Conservation (phyloP, 116 monocot genomes). For the Iris pallida region DNA sequence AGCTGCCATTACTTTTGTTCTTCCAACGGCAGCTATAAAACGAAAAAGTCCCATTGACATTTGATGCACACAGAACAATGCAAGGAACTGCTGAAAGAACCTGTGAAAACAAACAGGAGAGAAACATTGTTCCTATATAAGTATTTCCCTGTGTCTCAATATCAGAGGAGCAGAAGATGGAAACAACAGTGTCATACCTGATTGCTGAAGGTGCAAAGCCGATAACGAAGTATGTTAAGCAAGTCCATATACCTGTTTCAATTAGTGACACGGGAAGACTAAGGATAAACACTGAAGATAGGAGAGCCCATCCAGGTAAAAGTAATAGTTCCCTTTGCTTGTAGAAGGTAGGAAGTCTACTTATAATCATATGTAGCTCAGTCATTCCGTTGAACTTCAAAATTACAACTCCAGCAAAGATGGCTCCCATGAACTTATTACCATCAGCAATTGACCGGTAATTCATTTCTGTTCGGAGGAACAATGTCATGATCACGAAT, state of each 20-base stretch:
- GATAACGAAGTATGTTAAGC: conserved; percentile 65
- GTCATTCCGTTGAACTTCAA: conserved; percentile 77
- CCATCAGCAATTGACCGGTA: conserved; percentile 38
- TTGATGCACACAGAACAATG: conserved; percentile 62
- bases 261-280: conserved; percentile 51
- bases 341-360: conserved; percentile 60
- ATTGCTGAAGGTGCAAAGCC: conserved; percentile 67
- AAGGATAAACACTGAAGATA: conserved; percentile 39
- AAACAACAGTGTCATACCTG: conserved; percentile 52
- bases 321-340: conserved; percentile 60
- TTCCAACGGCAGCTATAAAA: conserved; percentile 60
- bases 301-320: conserved; percentile 63
- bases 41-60: conserved; percentile 68
- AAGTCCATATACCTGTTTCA: conserved; percentile 52
- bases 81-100: conserved; percentile 60
- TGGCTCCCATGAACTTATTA: conserved; percentile 45
- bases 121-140: neutral
- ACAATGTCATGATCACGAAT: conserved; percentile 49
- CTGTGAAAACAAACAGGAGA: conserved; percentile 19
- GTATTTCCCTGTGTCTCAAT: neutral
- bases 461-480: conserved; percentile 39
- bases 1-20: conserved; percentile 62
- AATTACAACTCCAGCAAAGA: conserved; percentile 36
- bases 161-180: neutral
- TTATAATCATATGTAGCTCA: conserved; percentile 51